Percentiles rank a stretch among this genome's conserved stretches.
These are phyloP conservation scores for Adansonia madagascariensis DNA, from an alignment of 441 rosid genomes.

Conservation along the genomic window DNA sequence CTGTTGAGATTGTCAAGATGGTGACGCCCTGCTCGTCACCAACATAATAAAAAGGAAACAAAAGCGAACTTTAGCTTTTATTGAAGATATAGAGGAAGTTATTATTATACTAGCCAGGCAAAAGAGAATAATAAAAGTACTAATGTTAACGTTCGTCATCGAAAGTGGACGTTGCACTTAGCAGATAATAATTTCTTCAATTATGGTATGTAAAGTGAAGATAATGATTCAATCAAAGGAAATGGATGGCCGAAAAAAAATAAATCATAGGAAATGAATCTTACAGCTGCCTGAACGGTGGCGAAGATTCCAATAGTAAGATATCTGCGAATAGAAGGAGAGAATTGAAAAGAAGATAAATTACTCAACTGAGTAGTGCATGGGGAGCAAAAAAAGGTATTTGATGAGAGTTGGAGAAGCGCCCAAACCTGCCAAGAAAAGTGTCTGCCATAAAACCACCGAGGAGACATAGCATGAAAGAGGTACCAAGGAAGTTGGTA, in stretches of 20 bases:
- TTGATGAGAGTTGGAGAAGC: background rate
- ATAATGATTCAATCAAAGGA: background rate
- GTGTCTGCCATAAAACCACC: constrained; percentile 92
- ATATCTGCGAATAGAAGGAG: constrained; percentile 51
- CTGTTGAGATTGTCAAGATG: constrained; percentile 74
- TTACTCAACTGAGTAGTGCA: background rate
- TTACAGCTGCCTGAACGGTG: constrained; percentile 79
- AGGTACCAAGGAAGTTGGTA: constrained; percentile 89
- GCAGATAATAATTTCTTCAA: background rate
- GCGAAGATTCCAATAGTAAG: constrained; percentile 89
- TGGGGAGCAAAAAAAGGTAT: background rate
- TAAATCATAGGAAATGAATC: constrained; percentile 4
- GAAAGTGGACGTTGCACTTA: constrained; percentile 1
- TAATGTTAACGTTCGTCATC: background rate
- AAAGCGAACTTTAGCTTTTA: background rate
- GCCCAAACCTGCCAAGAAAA: constrained; percentile 76
- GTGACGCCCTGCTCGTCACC: constrained; percentile 62
- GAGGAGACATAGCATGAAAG: constrained; percentile 86
- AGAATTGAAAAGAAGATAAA: background rate
- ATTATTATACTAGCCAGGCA: background rate
- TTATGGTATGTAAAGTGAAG: background rate
- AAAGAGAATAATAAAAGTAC: background rate
- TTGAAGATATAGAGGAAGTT: background rate
- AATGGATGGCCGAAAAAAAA: too few species aligned
- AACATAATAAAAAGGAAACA: background rate